These are phyloP conservation scores for Anacardium occidentale DNA, from an alignment of 345 rosid species.

Conservation along the genomic window DNA sequence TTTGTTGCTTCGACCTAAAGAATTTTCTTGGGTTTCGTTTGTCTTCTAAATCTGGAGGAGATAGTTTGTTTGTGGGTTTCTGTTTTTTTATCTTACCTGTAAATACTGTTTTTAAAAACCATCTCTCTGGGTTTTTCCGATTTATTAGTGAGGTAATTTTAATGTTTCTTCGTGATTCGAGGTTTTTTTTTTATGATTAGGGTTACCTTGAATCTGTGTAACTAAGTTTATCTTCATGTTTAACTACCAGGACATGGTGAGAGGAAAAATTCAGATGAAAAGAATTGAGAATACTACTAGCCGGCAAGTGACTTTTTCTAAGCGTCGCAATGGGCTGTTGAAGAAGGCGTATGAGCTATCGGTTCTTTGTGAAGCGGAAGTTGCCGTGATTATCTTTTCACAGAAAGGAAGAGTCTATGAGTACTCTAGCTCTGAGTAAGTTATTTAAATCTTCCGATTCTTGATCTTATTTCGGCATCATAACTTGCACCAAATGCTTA, in stretches of 20 bases:
- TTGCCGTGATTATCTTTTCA: conserved; percentile 52
- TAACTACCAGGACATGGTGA: conserved; percentile 42
- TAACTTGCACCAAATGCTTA: not conserved
- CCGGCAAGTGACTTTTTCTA: conserved; percentile 63
- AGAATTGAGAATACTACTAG: conserved; percentile 53
- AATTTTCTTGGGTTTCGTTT: not conserved
- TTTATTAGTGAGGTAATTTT: conserved; percentile 16
- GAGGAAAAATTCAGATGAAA: conserved; percentile 63
- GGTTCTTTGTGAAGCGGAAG: conserved; percentile 63
- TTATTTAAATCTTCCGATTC: not conserved
- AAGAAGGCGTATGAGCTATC: conserved; percentile 68
- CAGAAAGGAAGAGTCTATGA: conserved; percentile 49
- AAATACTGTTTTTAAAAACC: not conserved
- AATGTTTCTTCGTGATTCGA: not conserved
- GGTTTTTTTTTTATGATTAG: not conserved
- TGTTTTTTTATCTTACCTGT: not conserved
- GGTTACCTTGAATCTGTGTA: conserved; percentile 1
- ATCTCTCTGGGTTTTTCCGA: not conserved
- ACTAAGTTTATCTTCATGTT: conserved; percentile 12
- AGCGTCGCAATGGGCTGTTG: conserved; percentile 54
- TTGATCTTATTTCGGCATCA: not conserved
- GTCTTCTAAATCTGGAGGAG: not conserved
- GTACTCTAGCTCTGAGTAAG: conserved; percentile 49
- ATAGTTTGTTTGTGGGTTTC: not conserved
- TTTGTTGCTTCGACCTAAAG: not conserved